phyloP scores from a whole-genome alignment of 1,284 basidiomycete genomes.

The Trichosporon asahii region DNA sequence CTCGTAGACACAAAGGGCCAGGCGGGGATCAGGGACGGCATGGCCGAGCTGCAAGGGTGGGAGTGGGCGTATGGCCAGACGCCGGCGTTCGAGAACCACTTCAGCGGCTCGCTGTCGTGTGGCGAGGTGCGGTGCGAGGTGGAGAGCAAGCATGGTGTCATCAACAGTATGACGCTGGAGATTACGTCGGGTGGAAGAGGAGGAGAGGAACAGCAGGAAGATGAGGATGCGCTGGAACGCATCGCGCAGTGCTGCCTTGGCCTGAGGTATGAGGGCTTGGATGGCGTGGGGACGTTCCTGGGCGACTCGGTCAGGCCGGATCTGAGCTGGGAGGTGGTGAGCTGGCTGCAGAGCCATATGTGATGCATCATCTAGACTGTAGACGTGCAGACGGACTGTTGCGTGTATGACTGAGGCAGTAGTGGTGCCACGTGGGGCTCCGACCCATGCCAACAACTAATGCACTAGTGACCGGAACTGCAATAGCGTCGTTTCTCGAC shows the following conservation, averaged over 20 bases:
- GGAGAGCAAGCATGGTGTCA: conserved; percentile 53
- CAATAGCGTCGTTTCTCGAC: too few species aligned
- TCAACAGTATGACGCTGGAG: conserved; percentile 46
- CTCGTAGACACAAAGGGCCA: conserved; percentile 54
- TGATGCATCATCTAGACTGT: too few species aligned
- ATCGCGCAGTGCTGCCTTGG: conserved; percentile 43
- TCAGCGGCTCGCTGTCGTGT: conserved; percentile 38
- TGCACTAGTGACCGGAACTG: too few species aligned
- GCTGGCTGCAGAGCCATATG: conserved; percentile 46
- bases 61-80: conserved; percentile 92
- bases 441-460: too few species aligned
- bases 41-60: conserved; percentile 77
- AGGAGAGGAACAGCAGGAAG: conserved; percentile 21
- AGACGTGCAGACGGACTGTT: too few species aligned
- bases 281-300: conserved; percentile 33
- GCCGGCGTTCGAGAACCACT: conserved; percentile 70
- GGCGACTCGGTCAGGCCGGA: conserved; percentile 19
- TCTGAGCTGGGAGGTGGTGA: conserved; percentile 38
- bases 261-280: conserved; percentile 47
- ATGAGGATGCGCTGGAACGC: conserved; percentile 35
- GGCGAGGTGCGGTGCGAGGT: conserved; percentile 43
- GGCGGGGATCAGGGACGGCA: conserved; percentile 62
- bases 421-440: too few species aligned
- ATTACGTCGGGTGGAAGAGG: conserved; percentile 17
- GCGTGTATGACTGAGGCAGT: too few species aligned